Percentiles rank a stretch among this genome's conserved stretches.
Evolutionary conservation across 2,329 filamentous ascomycete genomes (phyloP).

Genomic region (Fusarium sp.): DNA sequence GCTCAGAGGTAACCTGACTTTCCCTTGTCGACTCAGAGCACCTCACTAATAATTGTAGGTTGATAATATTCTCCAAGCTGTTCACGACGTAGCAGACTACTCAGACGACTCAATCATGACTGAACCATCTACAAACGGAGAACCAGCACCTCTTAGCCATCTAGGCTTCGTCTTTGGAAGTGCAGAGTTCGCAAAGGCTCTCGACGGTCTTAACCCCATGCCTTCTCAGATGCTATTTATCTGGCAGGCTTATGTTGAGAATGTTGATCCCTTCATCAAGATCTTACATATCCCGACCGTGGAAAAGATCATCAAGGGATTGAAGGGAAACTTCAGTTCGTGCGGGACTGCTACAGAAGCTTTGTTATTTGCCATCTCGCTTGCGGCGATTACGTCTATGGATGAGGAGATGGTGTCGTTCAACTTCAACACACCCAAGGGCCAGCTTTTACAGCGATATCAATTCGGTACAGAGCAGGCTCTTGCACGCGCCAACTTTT

Average conservation of each 20-base stretch:
- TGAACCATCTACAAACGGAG: not conserved
- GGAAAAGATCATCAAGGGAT: slow-evolving; percentile 25
- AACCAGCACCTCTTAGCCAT: slow-evolving; percentile 9
- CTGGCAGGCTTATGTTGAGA: slow-evolving; percentile 47
- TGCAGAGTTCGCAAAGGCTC: slow-evolving; percentile 6
- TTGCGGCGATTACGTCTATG: slow-evolving; percentile 45
- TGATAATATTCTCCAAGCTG: slow-evolving; percentile 47
- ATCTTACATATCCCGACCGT: slow-evolving; percentile 42
- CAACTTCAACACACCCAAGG: slow-evolving; percentile 34
- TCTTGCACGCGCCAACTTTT: slow-evolving; percentile 40
- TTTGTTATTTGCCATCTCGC: slow-evolving; percentile 44
- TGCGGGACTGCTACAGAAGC: slow-evolving; percentile 33
- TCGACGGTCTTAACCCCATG: slow-evolving; percentile 40
- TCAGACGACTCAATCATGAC: slow-evolving; percentile 1
- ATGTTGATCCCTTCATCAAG: slow-evolving; percentile 49
- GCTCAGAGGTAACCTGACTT: slow-evolving; percentile 38
- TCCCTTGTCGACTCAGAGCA: fast-evolving
- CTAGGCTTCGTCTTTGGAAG: slow-evolving; percentile 39
- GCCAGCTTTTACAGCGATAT: slow-evolving; percentile 32
- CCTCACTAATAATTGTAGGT: slow-evolving; percentile 34
- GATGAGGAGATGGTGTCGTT: slow-evolving; percentile 32
- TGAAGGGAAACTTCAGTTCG: slow-evolving; percentile 38
- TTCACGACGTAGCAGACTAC: slow-evolving; percentile 43
- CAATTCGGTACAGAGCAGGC: slow-evolving; percentile 42
- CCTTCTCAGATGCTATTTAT: slow-evolving; percentile 47